phyloP scores from a whole-genome alignment of 768 basidiomycete species.

The Amanita thiersii region DNA sequence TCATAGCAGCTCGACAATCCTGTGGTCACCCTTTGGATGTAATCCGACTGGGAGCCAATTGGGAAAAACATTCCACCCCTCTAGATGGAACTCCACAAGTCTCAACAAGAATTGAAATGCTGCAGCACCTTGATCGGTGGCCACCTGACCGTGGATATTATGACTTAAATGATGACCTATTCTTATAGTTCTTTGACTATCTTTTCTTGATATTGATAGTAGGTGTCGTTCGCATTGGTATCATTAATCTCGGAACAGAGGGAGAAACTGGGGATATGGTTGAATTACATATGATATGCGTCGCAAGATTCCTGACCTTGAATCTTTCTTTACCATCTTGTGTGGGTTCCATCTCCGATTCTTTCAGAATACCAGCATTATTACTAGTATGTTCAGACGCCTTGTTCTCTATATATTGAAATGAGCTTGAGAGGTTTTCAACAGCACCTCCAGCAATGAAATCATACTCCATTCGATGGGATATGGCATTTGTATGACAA shows the following conservation, averaged over 20 bases:
- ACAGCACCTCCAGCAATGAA: no score
- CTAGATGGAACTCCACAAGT: slow-evolving; percentile 11
- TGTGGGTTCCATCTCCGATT: slow-evolving; percentile 6
- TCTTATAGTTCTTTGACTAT: no score
- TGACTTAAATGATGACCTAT: slow-evolving; percentile 25
- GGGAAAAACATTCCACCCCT: slow-evolving; percentile 13
- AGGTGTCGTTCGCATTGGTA: no score
- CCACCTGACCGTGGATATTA: slow-evolving; percentile 16
- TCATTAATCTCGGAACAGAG: slow-evolving; percentile 42
- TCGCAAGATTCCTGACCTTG: background rate
- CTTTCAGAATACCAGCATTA: no score
- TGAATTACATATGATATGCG: slow-evolving; percentile 4
- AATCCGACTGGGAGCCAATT: slow-evolving; percentile 21
- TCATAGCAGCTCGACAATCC: slow-evolving; percentile 17
- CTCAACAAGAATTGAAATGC: slow-evolving; percentile 17
- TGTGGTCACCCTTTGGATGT: slow-evolving; percentile 20
- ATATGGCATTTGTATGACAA: no score
- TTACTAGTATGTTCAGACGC: no score
- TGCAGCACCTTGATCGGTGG: slow-evolving; percentile 22
- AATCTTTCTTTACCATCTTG: slow-evolving; percentile 22
- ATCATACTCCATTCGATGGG: no score
- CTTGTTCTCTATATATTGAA: no score
- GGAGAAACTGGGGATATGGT: slow-evolving; percentile 31
- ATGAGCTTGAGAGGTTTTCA: no score
- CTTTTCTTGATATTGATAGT: background rate